A percentile compares a stretch with the other conserved stretches of the same genome.
These are phyloP conservation scores for Aristolochia contorta DNA, from an alignment of 164 flowering plant genomes.

Conservation along the genomic window DNA sequence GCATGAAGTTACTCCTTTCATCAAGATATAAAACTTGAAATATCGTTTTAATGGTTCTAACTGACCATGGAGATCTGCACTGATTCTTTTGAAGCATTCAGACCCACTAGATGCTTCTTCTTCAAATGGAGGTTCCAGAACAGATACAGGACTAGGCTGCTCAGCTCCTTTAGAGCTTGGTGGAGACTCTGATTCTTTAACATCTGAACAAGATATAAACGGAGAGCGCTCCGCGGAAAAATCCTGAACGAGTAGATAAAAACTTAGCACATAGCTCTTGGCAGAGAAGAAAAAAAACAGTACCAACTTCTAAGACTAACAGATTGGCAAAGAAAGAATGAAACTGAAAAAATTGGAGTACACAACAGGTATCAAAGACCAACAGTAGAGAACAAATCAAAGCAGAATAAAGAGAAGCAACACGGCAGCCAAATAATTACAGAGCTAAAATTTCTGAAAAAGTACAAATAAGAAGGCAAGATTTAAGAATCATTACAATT, in stretches of 20 bases:
- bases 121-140: constrained; percentile 52
- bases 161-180: constrained; percentile 54
- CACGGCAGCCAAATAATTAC: no score
- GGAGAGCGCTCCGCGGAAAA: constrained; percentile 10
- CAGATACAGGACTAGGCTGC: constrained; percentile 79
- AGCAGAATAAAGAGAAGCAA: no score
- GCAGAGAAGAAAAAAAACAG: no score
- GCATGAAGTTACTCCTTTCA: background rate
- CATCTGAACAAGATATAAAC: constrained; percentile 17
- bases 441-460: no score
- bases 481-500: no score
- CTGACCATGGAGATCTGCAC: constrained; percentile 72
- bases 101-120: constrained; percentile 54
- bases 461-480: no score
- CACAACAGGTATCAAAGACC: no score
- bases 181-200: constrained; percentile 38
- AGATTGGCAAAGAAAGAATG: no score
- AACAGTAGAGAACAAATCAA: no score
- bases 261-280: no score
- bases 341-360: no score
- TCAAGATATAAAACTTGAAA: background rate
- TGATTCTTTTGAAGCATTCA: constrained; percentile 72
- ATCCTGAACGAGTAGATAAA: constrained; percentile 27
- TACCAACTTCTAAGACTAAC: no score
- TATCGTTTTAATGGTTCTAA: background rate